Evolutionary conservation across 148 eudicot species (phyloP).

Genomic region (Polygonum maritimum): DNA sequence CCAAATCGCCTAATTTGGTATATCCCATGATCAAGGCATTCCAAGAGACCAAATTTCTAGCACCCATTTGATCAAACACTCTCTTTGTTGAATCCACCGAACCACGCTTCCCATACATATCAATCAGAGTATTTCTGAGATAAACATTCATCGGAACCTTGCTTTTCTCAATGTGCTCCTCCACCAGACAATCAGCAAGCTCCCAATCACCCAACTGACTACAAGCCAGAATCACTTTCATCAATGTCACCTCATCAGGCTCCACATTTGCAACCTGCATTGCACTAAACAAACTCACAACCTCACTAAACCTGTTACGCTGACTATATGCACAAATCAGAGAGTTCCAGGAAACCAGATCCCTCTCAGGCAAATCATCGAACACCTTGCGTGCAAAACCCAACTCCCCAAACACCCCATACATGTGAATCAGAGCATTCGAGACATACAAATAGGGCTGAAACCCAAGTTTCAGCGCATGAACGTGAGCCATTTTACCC

Average conservation of each 20-base stretch:
- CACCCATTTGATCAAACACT: slow-evolving; percentile 48
- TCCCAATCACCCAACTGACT: slow-evolving; percentile 39
- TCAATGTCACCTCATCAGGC: slow-evolving; percentile 61
- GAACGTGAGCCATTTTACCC: slow-evolving; percentile 42
- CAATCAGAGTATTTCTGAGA: slow-evolving; percentile 66
- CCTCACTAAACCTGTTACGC: slow-evolving; percentile 30
- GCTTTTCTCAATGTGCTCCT: slow-evolving; percentile 35
- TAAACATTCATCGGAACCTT: slow-evolving; percentile 46
- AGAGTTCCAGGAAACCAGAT: slow-evolving; percentile 77
- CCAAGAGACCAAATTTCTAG: slow-evolving; percentile 61
- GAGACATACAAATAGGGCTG: slow-evolving; percentile 39
- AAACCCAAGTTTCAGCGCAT: slow-evolving; percentile 50
- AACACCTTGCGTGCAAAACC: slow-evolving; percentile 43
- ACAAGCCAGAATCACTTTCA: slow-evolving; percentile 62
- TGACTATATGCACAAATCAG: slow-evolving; percentile 68
- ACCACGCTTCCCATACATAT: slow-evolving; percentile 55
- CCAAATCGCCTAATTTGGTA: slow-evolving; percentile 43
- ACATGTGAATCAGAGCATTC: slow-evolving; percentile 65
- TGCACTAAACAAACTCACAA: slow-evolving; percentile 33
- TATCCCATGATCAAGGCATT: slow-evolving; percentile 54
- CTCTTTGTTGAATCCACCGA: slow-evolving; percentile 31
- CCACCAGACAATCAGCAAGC: slow-evolving; percentile 31
- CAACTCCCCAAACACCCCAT: slow-evolving; percentile 41
- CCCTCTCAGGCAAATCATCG: slow-evolving; percentile 49
- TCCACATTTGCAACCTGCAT: slow-evolving; percentile 36